Evolutionary conservation across 208 protist genomes (phyloP), one percentile per base, ranked within the genome.

Genomic region (Leptomonas seymouri): DNA sequence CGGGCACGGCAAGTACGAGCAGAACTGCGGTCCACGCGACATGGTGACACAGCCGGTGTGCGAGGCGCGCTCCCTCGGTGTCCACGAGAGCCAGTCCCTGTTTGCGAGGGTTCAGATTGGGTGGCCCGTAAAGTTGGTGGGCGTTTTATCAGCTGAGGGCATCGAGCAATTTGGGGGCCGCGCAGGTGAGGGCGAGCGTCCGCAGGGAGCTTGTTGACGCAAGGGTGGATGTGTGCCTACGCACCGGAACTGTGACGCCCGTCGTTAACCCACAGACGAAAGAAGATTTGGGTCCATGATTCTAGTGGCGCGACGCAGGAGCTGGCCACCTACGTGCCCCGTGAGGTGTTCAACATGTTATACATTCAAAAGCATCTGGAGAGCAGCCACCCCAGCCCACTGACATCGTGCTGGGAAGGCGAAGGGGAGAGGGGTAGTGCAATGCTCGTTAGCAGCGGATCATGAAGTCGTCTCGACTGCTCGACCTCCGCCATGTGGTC

Each of bases 81-180:
- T 98, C 12, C 92, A 98, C 75, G 94, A 98, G 74, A 91, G 90
- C 60, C 94, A 98, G 69, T 92, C 88, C 2, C 80, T 96, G 20
- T 95, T 98, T 55, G 87, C 84, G n/a, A 90, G 96, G 74, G 78
- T 85, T 58, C 76, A 90, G 70, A 76, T 96, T 36, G 89, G 72
- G 9, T 85, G 78, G 23, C 80, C 83, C 30, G 58, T 55, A 15
- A 55, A 78, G 14, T 95, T 95, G 62, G 78, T 85, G 41, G 71
- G 88, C 30, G 85, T 78, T 56, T 59, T 95, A 28, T 48, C 71
- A 2, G 83, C 84, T n/a, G 67, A 75, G 18, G 56, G 94, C 23
- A 27, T 51, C 16, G 60, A 87, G 46, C 73, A 80, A 49, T 87
- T 93, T 64, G 78, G n/a, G n/a, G n/a, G 82, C 92, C 2, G 92